These are phyloP conservation scores for Acanthamoeba castellanii DNA, from an alignment of 208 protist species.

Conservation along the genomic window DNA sequence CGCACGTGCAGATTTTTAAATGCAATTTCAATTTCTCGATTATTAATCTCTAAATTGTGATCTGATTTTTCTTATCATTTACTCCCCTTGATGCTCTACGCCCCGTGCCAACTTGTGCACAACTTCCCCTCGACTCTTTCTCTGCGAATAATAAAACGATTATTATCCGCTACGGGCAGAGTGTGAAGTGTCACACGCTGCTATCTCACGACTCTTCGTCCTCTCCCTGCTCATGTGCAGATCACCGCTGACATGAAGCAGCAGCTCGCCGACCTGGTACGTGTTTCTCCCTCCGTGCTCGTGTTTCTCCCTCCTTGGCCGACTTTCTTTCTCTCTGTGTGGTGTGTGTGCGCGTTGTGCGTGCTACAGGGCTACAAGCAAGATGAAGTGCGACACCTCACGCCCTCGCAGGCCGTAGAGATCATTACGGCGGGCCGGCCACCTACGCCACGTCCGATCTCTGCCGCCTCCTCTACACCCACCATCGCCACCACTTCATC, in stretches of 20 bases:
- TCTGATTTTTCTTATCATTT: not conserved
- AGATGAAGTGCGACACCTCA: constrained; percentile 16
- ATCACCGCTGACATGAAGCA: constrained; percentile 54
- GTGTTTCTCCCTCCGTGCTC: not conserved
- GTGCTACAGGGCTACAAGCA: not conserved
- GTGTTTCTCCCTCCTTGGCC: not conserved
- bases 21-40: too few relatives aligned
- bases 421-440: not conserved
- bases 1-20: too few relatives aligned
- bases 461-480: not conserved
- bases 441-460: not conserved
- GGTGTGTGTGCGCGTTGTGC: not conserved
- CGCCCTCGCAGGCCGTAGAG: not conserved
- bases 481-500: not conserved
- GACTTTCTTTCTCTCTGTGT: not conserved
- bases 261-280: constrained; percentile 31
- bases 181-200: too few relatives aligned
- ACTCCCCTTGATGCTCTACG: not conserved
- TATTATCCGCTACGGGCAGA: too few relatives aligned
- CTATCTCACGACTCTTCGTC: too few relatives aligned
- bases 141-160: not conserved
- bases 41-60: too few relatives aligned
- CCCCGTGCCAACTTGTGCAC: too few relatives aligned
- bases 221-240: not conserved
- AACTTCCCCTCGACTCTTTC: not conserved